A percentile compares a stretch with the other conserved stretches of the same genome.
phyloP scores from a whole-genome alignment of 768 basidiomycete genomes.

The Gloeopeniophorella convolvens region DNA sequence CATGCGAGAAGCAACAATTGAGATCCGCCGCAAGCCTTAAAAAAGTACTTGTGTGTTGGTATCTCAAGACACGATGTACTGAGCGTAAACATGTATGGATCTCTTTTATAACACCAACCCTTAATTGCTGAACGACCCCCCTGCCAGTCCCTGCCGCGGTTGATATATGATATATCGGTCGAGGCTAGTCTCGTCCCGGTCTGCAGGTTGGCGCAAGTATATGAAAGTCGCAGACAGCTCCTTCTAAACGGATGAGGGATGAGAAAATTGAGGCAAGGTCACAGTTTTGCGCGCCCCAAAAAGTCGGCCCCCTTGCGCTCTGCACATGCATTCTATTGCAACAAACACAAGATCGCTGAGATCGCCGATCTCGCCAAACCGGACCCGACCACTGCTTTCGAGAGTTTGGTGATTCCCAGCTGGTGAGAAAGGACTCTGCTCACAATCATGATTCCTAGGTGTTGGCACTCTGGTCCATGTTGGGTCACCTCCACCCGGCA shows the following conservation, averaged over 20 bases:
- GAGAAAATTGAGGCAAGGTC: neutral
- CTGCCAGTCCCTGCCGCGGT: no score
- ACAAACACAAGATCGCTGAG: constrained; percentile 1
- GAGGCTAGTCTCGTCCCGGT: no score
- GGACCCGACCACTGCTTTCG: neutral
- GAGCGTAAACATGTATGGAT: no score
- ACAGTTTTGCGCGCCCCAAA: neutral
- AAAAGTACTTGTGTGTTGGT: no score
- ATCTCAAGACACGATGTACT: no score
- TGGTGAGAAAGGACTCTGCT: neutral
- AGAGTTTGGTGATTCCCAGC: neutral
- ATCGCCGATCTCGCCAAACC: neutral
- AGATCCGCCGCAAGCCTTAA: no score
- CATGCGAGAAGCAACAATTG: no score
- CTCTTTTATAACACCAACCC: no score
- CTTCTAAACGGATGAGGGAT: neutral
- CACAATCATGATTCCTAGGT: neutral
- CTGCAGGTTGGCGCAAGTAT: no score
- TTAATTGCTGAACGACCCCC: no score
- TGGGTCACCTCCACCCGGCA: neutral
- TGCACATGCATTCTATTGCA: neutral
- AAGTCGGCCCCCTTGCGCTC: neutral
- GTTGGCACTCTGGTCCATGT: neutral
- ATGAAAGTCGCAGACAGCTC: no score
- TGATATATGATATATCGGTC: no score